Percentiles rank a stretch among this genome's conserved stretches.
phyloP scores from a whole-genome alignment of 176 grass and related monocot species.

The maize (Zea mays) region DNA sequence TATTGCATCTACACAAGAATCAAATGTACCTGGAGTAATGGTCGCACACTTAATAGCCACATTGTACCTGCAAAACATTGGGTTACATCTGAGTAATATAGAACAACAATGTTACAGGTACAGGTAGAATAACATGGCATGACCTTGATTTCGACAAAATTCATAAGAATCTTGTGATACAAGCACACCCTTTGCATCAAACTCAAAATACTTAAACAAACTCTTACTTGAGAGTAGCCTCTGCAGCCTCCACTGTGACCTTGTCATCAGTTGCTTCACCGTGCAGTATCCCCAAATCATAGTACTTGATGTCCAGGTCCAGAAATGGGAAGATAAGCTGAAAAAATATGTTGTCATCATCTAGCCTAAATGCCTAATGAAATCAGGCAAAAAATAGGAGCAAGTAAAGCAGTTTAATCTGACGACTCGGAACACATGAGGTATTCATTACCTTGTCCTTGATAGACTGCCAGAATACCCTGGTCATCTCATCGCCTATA shows the following conservation, averaged over 20 bases:
- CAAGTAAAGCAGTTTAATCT: constrained; percentile 19
- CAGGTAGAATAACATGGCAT: neutral
- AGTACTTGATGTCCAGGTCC: constrained; percentile 97
- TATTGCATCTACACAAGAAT: constrained; percentile 33
- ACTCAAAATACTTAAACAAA: constrained; percentile 10
- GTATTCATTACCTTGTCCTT: constrained; percentile 80
- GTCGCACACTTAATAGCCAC: constrained; percentile 99
- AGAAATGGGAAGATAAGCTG: constrained; percentile 94
- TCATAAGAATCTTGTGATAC: neutral
- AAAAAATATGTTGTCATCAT: constrained; percentile 24
- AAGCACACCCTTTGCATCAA: neutral
- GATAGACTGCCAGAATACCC: constrained; percentile 91
- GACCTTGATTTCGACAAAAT: neutral
- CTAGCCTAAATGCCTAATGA: neutral
- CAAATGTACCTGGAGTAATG: constrained; percentile 80
- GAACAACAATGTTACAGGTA: neutral
- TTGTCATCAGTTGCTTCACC: constrained; percentile 98
- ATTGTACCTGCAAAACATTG: constrained; percentile 70
- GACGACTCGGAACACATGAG: neutral
- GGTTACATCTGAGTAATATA: constrained; percentile 26
- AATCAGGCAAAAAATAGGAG: neutral
- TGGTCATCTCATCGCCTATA: constrained; percentile 95
- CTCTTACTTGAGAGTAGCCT: constrained; percentile 91
- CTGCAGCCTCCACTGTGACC: constrained; percentile 91
- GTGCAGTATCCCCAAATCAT: constrained; percentile 75